These are phyloP conservation scores for Zychaea mexicana DNA, from an alignment of 371 early-diverging fungal species.

Conservation along the genomic window DNA sequence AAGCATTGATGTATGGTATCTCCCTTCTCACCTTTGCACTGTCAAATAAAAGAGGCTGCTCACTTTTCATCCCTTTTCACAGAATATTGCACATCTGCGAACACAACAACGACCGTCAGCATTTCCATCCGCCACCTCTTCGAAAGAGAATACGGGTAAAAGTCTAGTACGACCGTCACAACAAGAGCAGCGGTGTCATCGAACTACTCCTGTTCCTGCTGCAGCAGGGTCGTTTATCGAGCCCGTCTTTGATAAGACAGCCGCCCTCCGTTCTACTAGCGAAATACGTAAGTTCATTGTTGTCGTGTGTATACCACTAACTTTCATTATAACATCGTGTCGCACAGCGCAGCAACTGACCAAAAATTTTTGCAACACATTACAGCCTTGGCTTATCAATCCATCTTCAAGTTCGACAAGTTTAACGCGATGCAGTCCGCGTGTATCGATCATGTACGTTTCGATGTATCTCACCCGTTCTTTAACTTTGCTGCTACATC, in stretches of 20 bases:
- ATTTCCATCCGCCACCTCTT: too few relatives aligned
- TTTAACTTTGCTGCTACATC: neutral
- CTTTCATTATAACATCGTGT: neutral
- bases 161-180: too few relatives aligned
- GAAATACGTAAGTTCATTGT: slow-evolving; percentile 25
- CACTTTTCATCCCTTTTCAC: too few relatives aligned
- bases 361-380: neutral
- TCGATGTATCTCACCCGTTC: neutral
- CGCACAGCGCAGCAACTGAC: too few relatives aligned
- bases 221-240: neutral
- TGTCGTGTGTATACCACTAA: neutral
- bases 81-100: too few relatives aligned
- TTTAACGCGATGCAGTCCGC: slow-evolving; percentile 71
- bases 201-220: too few relatives aligned
- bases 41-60: too few relatives aligned
- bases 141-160: too few relatives aligned
- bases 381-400: slow-evolving; percentile 34
- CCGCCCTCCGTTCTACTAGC: slow-evolving; percentile 13
- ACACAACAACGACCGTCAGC: too few relatives aligned
- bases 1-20: neutral
- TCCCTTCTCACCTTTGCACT: too few relatives aligned
- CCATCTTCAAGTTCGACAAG: slow-evolving; percentile 44
- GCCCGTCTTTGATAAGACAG: neutral
- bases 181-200: too few relatives aligned
- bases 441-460: slow-evolving; percentile 58